Base-by-base conservation (phyloP, 352 stramenopile species). In the Thalassiosira oceanica region DNA sequence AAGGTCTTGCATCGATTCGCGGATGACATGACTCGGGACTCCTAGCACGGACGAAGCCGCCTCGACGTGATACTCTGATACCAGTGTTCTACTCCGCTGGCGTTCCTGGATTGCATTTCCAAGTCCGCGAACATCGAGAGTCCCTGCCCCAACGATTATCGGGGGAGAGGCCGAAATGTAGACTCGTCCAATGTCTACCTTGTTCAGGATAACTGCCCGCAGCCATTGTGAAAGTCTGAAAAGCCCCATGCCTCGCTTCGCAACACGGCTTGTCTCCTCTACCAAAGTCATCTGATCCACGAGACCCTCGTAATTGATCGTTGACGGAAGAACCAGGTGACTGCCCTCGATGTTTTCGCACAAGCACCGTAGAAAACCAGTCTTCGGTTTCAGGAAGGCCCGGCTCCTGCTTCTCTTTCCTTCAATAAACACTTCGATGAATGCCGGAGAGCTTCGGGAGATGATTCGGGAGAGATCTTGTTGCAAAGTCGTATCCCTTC, bases 371-470 rank as follows among this genome's bases (percentile, higher is more conserved):
- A 94, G 70, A 27, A 93, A 74, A 21, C 88, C 88, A 24, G 88
- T 94, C 70, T 88, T 92, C 1, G 86, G 79, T 33, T 73, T 45
- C 6, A 88, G 41, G 77, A 92, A 94, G 18, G 82, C 70, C 18
- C 88, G 66, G 61, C 89, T 84, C 43, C 88, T 79, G 46, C 85
- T 93, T 35, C 88, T 61, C 33, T 66, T 92, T n/a, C 88, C 88
- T 69, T 94, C 88, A 29, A 94, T 75, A 44, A 92, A 94, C 4
- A 93, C 77, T 56, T 94, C 88, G n/a, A 93, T 69, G 49, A 75
- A 86, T n/a, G 77, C 35, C 45, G 74, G 36, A 15, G 11, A 18
- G 16, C 1, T 44, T 13, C 48, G 36, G 31, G 10, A 37, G 6
- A 27, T 60, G 29, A 78, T 74, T 4, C 7, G 35, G 1, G 33